Evolutionary conservation across 2,329 filamentous ascomycete species (phyloP), one percentile per base, ranked within the genome.

Genomic region (Aspergillus sp.): DNA sequence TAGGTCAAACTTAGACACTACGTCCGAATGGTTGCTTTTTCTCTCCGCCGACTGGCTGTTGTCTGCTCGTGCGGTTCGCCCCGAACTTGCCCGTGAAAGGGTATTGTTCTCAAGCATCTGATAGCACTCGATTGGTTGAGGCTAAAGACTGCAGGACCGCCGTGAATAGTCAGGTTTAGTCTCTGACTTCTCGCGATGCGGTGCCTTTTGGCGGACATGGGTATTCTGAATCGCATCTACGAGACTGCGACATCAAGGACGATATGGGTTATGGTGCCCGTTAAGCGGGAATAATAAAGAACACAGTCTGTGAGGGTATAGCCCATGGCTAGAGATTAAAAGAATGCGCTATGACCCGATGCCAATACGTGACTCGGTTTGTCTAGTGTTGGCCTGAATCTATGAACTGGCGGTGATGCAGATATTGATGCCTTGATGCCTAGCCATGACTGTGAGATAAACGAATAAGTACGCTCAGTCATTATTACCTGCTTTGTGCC

Each of bases 1-100:
- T 91, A 77, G 81, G 49, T 34, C n/a, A n/a, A 17, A n/a, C 5
- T 5, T 20, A 18, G 17, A 47, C n/a, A 30, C 20, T 9, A 42
- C 22, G 36, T 49, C 22, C 15, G 39, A 45, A 50, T 45, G 36
- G 43, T 9, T 32, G 41, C 55, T 50, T 30, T 57, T 49, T 53
- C 17, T 48, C 55, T 50, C 34, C 54, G 44, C 49, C 39, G 45
- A 51, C 22, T 39, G 39, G 53, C 15, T 18, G 30, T 34, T 44
- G 43, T 49, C 30, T 42, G 48, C 49, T 44, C 22, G 42, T 43
- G 47, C 39, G 36, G 48, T 34, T 50, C 43, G 42, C 42, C 47
- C 52, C 38, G 22, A 52, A 44, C 26, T 42, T 45, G n/a, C 18
- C 43, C 34, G 30, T 30, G 15, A 34, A 32, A 44, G 36, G 41